These are phyloP conservation scores for Fomitopsis palustris DNA, from an alignment of 1,284 basidiomycete species.

Conservation along the genomic window DNA sequence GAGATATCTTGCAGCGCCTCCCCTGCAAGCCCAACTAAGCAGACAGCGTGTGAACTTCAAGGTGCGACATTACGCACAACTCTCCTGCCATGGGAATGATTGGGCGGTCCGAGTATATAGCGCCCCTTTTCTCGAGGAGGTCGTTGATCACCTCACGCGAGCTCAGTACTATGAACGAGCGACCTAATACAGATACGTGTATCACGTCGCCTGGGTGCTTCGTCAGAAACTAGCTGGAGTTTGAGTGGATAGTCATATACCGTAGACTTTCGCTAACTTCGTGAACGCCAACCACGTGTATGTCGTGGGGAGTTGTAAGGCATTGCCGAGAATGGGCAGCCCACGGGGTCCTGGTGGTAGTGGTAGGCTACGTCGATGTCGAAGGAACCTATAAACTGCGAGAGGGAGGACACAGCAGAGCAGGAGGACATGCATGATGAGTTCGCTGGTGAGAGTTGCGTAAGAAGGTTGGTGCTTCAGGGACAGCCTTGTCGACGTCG, in stretches of 20 bases:
- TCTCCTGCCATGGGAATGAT: slow-evolving; percentile 10
- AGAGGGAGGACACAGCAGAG: no score
- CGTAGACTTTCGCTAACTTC: slow-evolving; percentile 7
- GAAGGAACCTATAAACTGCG: no score
- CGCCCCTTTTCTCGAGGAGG: slow-evolving; percentile 15
- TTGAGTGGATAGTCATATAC: background rate
- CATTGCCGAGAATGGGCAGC: slow-evolving; percentile 6
- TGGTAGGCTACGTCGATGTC: no score
- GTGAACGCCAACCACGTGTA: slow-evolving; percentile 3
- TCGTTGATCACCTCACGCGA: slow-evolving; percentile 8
- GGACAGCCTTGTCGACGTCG: no score
- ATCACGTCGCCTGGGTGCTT: slow-evolving; percentile 3
- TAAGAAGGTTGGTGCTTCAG: no score
- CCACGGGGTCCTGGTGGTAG: slow-evolving; percentile 5
- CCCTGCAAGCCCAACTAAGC: no score
- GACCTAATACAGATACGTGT: slow-evolving; percentile 5
- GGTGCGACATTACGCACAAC: background rate
- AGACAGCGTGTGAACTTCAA: background rate
- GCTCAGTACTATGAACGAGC: slow-evolving; percentile 2
- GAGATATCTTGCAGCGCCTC: no score
- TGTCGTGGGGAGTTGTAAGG: background rate
- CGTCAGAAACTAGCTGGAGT: background rate
- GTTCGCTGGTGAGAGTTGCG: no score
- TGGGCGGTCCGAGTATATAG: slow-evolving; percentile 14
- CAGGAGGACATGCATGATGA: no score